phyloP scores from a whole-genome alignment of 805 yeast genomes.

The Wickerhamomyces alni region DNA sequence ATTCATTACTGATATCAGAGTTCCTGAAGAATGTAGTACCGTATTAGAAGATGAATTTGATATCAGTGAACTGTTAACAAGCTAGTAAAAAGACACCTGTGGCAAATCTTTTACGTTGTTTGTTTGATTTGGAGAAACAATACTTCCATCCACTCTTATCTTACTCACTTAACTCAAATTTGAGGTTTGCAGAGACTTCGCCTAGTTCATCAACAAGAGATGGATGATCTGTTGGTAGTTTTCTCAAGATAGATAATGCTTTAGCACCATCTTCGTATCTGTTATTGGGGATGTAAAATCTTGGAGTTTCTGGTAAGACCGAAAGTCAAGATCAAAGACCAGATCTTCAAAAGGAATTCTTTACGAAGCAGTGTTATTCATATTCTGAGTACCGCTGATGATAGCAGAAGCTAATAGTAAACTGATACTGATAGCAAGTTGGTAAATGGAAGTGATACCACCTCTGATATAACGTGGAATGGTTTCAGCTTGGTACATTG shows the following conservation, averaged over 20 bases:
- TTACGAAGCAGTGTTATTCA: constrained; percentile 54
- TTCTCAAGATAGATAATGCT: constrained; percentile 50
- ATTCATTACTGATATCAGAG: constrained; percentile 43
- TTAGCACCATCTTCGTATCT: constrained; percentile 49
- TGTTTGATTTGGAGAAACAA: constrained; percentile 28
- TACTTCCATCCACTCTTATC: constrained; percentile 27
- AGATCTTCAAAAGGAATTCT: constrained; percentile 67
- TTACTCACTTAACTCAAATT: constrained; percentile 34
- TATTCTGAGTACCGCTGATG: constrained; percentile 58
- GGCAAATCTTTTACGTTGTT: constrained; percentile 38
- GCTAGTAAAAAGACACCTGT: constrained; percentile 38
- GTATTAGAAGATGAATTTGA: constrained; percentile 66
- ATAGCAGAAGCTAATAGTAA: constrained; percentile 63
- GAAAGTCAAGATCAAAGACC: constrained; percentile 54
- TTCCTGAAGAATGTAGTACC: constrained; percentile 56
- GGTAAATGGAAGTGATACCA: constrained; percentile 69
- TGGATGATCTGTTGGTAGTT: constrained; percentile 39
- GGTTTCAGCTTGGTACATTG: constrained; percentile 74
- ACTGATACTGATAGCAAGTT: constrained; percentile 70
- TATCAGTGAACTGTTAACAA: constrained; percentile 68
- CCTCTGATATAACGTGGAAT: constrained; percentile 79
- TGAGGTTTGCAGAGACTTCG: constrained; percentile 43
- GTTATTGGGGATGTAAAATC: constrained; percentile 57
- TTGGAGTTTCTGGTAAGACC: constrained; percentile 78
- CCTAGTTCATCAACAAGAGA: constrained; percentile 38